Base-by-base conservation (phyloP, 129 eudicot genomes). In the Scalesia atractyloides region DNA sequence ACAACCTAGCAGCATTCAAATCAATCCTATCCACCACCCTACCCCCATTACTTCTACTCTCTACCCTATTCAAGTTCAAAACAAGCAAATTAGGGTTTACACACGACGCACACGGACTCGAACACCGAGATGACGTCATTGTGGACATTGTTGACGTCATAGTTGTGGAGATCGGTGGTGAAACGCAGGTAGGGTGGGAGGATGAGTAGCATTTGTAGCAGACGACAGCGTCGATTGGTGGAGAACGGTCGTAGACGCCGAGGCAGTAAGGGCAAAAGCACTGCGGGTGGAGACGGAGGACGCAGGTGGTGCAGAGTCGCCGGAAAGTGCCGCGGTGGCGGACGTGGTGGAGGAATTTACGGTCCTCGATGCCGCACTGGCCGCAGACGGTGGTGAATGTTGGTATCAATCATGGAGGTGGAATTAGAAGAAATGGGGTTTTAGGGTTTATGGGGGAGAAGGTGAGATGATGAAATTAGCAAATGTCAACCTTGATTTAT, bases 251-350 rank as follows among this genome's bases (percentile, higher is more conserved):
- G 91, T 81, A 84, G 44, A 88, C 83, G 56, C 61, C 73, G 81
- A 87, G 84, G 69, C 97, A 91, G 11, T 84, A 68, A 12, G 97
- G 95, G 76, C 97, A 91, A 79, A 91, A 91, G 12, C 79, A 77
- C 14, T 82, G 97, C 4, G 95, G 75, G 84, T 91, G 84, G 76
- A 84, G 87, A 26, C 97, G 95, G 75, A 91, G 97, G 69, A 88
- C 91, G 54, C 97, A 91, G 44, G 86, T 49, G 62, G 91, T 85
- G 79, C 97, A 91, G 44, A 91, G 88, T 2, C 91, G 92, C 9
- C 88, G 91, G 80, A 83, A 87, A 69, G 65, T 67, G 4, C 97
- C 88, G 4, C 95, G 89, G 85, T 77, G 83, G 68, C 91, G 87
- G 73, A 87, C 78, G 77, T 91, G 74, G 86, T 87, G 97, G 81